Conservation (phyloP, 1,139 yeast genomes). For the Suhomyces wounanorum region DNA sequence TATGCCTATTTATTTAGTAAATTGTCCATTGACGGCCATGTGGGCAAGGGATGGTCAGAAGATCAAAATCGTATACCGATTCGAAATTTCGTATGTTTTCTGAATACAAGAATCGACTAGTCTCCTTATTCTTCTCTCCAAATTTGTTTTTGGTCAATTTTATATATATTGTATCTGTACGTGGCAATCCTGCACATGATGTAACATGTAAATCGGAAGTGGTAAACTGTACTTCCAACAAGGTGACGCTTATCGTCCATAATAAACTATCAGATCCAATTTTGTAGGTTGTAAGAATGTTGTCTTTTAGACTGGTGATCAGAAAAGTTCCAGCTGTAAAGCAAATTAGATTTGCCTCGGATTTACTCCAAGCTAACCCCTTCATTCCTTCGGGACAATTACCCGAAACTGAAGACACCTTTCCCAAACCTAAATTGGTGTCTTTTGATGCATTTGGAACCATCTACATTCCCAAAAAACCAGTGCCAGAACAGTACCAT, state of each 20-base stretch:
- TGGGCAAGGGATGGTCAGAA: too few relatives aligned
- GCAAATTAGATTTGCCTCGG: not conserved
- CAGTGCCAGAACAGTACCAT: conserved; percentile 56
- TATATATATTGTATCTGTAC: too few relatives aligned
- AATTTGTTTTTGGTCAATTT: too few relatives aligned
- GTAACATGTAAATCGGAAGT: too few relatives aligned
- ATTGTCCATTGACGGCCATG: too few relatives aligned
- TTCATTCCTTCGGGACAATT: conserved; percentile 21
- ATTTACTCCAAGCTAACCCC: conserved; percentile 27
- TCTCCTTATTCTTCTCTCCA: too few relatives aligned
- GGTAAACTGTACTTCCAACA: too few relatives aligned
- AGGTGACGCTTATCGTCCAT: not conserved
- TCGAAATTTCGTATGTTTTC: too few relatives aligned
- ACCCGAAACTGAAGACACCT: conserved; percentile 32
- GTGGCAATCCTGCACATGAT: too few relatives aligned
- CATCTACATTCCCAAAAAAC: conserved; percentile 55
- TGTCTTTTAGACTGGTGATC: not conserved
- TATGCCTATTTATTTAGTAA: too few relatives aligned
- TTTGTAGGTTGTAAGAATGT: not conserved
- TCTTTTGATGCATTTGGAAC: conserved; percentile 74
- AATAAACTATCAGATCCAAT: not conserved
- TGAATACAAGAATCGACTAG: too few relatives aligned
- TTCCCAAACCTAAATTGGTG: conserved; percentile 50
- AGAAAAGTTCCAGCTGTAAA: not conserved
- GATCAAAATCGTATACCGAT: too few relatives aligned